A percentile compares a stretch with the other conserved stretches of the same genome.
Evolutionary conservation across 2,329 filamentous ascomycete species (phyloP).

Genomic region (Ascochyta clinopodiicola): DNA sequence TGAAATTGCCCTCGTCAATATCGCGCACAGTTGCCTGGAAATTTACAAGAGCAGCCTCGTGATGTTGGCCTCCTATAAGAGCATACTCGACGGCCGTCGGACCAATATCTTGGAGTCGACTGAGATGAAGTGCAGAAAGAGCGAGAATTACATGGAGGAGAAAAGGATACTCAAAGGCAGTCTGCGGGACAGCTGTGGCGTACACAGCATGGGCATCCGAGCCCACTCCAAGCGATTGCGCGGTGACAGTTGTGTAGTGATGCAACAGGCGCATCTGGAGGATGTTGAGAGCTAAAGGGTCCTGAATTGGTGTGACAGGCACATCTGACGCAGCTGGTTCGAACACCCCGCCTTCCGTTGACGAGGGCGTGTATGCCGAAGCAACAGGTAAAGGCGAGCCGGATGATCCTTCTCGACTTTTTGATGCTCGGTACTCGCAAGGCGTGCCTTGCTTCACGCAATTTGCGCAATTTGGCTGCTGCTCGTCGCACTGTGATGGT

Average conservation of each 20-base stretch:
- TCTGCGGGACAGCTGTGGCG: slow-evolving; percentile 32
- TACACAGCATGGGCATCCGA: slow-evolving; percentile 28
- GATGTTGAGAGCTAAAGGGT: slow-evolving; percentile 25
- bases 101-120: slow-evolving; percentile 36
- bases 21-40: slow-evolving; percentile 33
- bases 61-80: slow-evolving; percentile 28
- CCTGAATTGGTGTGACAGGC: not conserved
- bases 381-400: slow-evolving; percentile 22
- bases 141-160: slow-evolving; percentile 55
- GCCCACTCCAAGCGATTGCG: slow-evolving; percentile 28
- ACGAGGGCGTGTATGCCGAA: slow-evolving; percentile 17
- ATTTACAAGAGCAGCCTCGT: slow-evolving; percentile 26
- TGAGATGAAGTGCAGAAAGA: slow-evolving; percentile 54
- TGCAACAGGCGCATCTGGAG: slow-evolving; percentile 40
- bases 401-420: slow-evolving; percentile 22
- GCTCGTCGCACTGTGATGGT: slow-evolving; percentile 40
- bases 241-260: slow-evolving; percentile 40
- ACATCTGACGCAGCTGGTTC: slow-evolving; percentile 8
- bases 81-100: slow-evolving; percentile 20
- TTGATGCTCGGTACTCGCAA: slow-evolving; percentile 36
- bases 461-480: slow-evolving; percentile 38
- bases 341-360: slow-evolving; percentile 19
- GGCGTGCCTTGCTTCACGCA: slow-evolving; percentile 40
- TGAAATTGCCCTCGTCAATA: slow-evolving; percentile 49
- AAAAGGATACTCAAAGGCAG: slow-evolving; percentile 52